Evolutionary conservation across 768 basidiomycete species (phyloP).

Genomic region (Amanita molliuscula): DNA sequence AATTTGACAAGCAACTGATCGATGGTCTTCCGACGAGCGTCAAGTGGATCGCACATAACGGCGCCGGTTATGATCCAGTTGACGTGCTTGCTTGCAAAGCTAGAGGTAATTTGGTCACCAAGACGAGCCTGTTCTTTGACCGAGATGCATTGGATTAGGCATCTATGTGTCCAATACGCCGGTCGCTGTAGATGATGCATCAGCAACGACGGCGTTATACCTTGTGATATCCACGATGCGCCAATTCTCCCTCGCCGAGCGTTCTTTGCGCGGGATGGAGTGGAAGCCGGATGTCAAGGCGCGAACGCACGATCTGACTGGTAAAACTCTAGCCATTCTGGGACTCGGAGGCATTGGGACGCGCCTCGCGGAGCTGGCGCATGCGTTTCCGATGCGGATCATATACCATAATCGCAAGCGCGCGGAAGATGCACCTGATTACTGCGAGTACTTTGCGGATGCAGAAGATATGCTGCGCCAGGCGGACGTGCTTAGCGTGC

Average conservation of each 20-base stretch:
- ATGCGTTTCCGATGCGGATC: constrained; percentile 83
- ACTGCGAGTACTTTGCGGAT: constrained; percentile 65
- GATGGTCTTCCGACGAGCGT: constrained; percentile 53
- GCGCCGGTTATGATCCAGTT: constrained; percentile 88
- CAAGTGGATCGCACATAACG: constrained; percentile 87
- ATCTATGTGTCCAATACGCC: constrained; percentile 85
- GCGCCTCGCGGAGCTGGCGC: constrained; percentile 58
- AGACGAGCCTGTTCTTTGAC: neutral
- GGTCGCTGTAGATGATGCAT: constrained; percentile 83
- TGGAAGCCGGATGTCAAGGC: constrained; percentile 52
- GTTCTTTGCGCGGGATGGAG: constrained; percentile 38
- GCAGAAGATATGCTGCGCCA: constrained; percentile 55
- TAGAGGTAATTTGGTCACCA: constrained; percentile 33
- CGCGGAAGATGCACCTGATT: constrained; percentile 48
- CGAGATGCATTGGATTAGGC: constrained; percentile 25
- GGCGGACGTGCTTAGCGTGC: constrained; percentile 79
- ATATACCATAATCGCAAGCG: constrained; percentile 68
- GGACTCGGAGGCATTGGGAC: constrained; percentile 73
- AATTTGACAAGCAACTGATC: constrained; percentile 76
- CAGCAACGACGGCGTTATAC: constrained; percentile 81
- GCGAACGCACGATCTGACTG: constrained; percentile 52
- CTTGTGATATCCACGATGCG: constrained; percentile 71
- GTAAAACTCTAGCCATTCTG: constrained; percentile 61
- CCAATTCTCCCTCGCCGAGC: constrained; percentile 60
- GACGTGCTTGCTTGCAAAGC: constrained; percentile 66